These are phyloP conservation scores for Jackrogersella multiformis DNA, from an alignment of 495 filamentous ascomycete species.

Conservation along the genomic window DNA sequence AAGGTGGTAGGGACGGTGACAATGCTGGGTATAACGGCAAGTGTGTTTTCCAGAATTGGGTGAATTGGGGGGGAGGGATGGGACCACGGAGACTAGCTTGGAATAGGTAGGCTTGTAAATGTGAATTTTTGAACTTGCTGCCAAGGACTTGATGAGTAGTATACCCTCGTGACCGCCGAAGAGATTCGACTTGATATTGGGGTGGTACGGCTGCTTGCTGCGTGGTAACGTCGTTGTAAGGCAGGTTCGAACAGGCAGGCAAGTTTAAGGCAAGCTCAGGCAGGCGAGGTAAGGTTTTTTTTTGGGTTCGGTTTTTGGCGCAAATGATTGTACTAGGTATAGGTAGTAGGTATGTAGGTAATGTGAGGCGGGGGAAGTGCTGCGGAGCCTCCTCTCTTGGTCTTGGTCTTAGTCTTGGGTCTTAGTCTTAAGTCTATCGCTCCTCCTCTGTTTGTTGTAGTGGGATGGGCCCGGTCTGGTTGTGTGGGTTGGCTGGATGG, in stretches of 20 bases:
- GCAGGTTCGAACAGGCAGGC: constrained; percentile 18
- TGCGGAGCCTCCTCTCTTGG: constrained; percentile 39
- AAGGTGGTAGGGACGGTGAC: constrained; percentile 29
- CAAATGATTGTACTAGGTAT: too few relatives aligned
- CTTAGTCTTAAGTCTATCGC: neutral
- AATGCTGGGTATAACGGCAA: constrained; percentile 39
- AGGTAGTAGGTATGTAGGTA: too few relatives aligned
- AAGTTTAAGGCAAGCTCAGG: constrained; percentile 10
- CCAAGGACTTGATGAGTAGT: constrained; percentile 32
- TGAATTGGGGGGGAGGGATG: constrained; percentile 16
- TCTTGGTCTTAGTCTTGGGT: constrained; percentile 5
- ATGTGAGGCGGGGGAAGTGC: constrained; percentile 43
- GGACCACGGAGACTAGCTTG: constrained; percentile 33
- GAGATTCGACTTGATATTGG: constrained; percentile 35
- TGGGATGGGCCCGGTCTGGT: too few relatives aligned
- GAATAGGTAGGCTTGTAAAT: constrained; percentile 22
- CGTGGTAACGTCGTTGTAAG: constrained; percentile 40
- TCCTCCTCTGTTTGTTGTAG: constrained; percentile 1
- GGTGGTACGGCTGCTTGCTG: constrained; percentile 31
- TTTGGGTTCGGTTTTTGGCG: constrained; percentile 22
- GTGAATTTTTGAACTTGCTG: constrained; percentile 30
- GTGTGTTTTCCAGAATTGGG: constrained; percentile 19
- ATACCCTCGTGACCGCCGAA: constrained; percentile 42
- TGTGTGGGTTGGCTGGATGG: neutral
- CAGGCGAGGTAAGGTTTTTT: constrained; percentile 34